Conservation (phyloP, 208 protist species). For the Trypanosoma grayi region DNA sequence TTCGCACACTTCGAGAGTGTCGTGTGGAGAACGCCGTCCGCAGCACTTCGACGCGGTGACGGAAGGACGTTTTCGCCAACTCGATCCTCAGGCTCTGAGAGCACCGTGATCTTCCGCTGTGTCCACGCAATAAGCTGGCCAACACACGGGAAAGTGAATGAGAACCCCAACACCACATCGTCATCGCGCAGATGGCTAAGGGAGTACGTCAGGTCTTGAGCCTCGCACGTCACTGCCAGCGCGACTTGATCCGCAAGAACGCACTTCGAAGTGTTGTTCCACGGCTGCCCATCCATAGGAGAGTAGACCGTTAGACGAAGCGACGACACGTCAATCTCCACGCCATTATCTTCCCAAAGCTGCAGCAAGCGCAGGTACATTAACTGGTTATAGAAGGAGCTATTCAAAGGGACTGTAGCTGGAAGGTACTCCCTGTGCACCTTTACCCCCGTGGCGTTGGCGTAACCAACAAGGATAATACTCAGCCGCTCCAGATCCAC, state of each 20-base stretch:
- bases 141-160: constrained; percentile 37
- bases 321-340: constrained; percentile 38
- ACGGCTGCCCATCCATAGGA: constrained; percentile 61
- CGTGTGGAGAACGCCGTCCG: constrained; percentile 32
- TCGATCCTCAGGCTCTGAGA: constrained; percentile 44
- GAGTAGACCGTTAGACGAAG: constrained; percentile 65
- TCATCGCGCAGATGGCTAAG: constrained; percentile 57
- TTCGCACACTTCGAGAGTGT: constrained; percentile 52
- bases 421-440: constrained; percentile 75
- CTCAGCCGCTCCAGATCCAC: constrained; percentile 64
- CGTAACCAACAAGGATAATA: constrained; percentile 56
- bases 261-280: constrained; percentile 9
- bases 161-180: constrained; percentile 72
- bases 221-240: constrained; percentile 42
- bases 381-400: constrained; percentile 52
- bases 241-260: constrained; percentile 48
- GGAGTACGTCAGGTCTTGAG: constrained; percentile 70
- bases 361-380: constrained; percentile 53
- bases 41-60: constrained; percentile 48
- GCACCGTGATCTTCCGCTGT: constrained; percentile 44
- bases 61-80: constrained; percentile 40
- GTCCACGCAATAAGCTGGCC: constrained; percentile 65
- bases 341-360: constrained; percentile 43
- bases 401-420: constrained; percentile 55
- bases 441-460: constrained; percentile 56